phyloP scores from a whole-genome alignment of 805 yeast genomes.

The Geotrichum ghanense region DNA sequence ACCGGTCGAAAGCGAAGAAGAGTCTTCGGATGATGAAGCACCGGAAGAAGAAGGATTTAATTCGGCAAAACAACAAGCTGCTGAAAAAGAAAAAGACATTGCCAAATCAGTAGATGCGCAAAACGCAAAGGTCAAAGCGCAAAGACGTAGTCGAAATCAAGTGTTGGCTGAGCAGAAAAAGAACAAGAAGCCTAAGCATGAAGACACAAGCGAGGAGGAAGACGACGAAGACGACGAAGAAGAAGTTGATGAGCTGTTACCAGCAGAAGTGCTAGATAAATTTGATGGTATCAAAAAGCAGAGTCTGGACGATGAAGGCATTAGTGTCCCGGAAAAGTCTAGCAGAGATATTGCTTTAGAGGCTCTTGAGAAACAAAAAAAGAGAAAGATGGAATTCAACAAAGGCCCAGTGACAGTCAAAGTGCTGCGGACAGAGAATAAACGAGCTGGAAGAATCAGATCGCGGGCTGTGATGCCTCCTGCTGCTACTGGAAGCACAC shows the following conservation, averaged over 20 bases:
- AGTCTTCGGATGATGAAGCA: constrained; percentile 1
- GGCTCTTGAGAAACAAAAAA: background rate
- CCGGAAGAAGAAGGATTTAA: constrained; percentile 1
- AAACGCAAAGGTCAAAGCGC: background rate
- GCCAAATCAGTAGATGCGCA: background rate
- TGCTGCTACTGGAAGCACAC: background rate
- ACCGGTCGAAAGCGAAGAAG: too few species aligned
- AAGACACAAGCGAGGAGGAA: background rate
- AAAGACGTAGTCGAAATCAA: background rate
- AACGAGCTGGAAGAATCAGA: background rate
- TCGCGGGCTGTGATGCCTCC: background rate
- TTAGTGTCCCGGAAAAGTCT: background rate
- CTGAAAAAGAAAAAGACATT: background rate
- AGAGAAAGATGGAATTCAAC: background rate
- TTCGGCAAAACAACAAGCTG: background rate
- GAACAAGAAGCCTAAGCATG: background rate
- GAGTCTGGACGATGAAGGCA: background rate
- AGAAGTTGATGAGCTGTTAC: background rate
- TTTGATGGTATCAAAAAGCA: background rate
- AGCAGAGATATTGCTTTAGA: background rate
- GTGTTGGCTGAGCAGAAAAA: background rate
- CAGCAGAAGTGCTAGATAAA: background rate
- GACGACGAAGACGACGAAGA: background rate
- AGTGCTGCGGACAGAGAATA: background rate
- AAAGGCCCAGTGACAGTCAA: constrained; percentile 1